Evolutionary conservation across 306 rosid genomes (phyloP).

Genomic region (Rubus idaeus): DNA sequence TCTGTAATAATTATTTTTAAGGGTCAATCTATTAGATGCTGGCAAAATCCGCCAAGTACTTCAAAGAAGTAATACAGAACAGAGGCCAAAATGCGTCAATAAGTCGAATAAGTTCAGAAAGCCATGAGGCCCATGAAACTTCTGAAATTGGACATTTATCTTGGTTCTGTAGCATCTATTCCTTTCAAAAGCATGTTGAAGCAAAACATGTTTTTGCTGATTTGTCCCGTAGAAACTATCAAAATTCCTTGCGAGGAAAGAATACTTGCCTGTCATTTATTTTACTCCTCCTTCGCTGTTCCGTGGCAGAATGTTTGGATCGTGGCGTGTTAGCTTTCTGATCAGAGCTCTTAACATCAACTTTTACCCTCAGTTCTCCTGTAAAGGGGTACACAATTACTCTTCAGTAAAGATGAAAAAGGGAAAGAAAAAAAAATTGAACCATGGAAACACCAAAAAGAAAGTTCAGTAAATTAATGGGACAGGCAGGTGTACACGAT

Average conservation of each 20-base stretch:
- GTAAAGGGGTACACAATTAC: slow-evolving; percentile 9
- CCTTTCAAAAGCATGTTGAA: not conserved
- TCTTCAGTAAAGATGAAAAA: not conserved
- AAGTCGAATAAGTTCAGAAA: not conserved
- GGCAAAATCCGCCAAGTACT: slow-evolving; percentile 6
- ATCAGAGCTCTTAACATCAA: slow-evolving; percentile 66
- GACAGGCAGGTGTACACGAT: not conserved
- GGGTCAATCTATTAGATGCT: slow-evolving; percentile 8
- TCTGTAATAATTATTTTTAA: slow-evolving; percentile 43
- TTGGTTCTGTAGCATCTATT: not conserved
- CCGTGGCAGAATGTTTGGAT: slow-evolving; percentile 98
- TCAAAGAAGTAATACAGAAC: not conserved
- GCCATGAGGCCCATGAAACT: not conserved
- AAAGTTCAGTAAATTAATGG: not conserved
- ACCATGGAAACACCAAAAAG: not conserved
- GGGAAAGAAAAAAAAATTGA: not conserved
- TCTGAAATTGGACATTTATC: not conserved
- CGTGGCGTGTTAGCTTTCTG: slow-evolving; percentile 93
- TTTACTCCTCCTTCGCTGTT: slow-evolving; percentile 97
- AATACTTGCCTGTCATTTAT: slow-evolving; percentile 86
- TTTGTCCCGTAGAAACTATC: not conserved
- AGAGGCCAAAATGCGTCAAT: not conserved
- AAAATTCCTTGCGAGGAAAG: not conserved
- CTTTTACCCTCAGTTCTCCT: slow-evolving; percentile 60
- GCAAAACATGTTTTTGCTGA: not conserved